Conservation (phyloP, 805 yeast genomes). For the Isabelozyma gotoi region DNA sequence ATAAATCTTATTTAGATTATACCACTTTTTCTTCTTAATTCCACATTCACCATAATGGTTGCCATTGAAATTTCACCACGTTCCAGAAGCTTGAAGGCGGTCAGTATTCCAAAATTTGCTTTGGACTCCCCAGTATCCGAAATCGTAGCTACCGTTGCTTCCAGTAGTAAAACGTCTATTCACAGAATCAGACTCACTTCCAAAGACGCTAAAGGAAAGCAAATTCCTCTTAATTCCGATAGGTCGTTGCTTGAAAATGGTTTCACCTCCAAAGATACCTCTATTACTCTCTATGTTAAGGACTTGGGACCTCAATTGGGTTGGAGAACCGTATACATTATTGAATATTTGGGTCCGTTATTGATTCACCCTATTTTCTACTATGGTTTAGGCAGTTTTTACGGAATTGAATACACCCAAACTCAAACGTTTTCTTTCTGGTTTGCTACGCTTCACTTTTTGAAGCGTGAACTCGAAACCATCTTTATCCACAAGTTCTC, state of each 20-base stretch:
- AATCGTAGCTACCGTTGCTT: slow-evolving; percentile 44
- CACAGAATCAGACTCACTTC: slow-evolving; percentile 28
- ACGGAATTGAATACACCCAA: slow-evolving; percentile 39
- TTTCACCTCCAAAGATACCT: slow-evolving; percentile 26
- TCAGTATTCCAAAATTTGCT: slow-evolving; percentile 34
- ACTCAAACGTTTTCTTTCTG: slow-evolving; percentile 56
- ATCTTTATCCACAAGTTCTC: slow-evolving; percentile 82
- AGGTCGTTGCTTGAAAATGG: slow-evolving; percentile 49
- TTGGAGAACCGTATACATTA: slow-evolving; percentile 86
- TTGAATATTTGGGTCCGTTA: slow-evolving; percentile 91
- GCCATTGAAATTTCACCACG: slow-evolving; percentile 56
- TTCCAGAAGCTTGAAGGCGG: slow-evolving; percentile 54
- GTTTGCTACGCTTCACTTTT: slow-evolving; percentile 70
- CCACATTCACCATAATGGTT: slow-evolving; percentile 33
- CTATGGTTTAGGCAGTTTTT: slow-evolving; percentile 33
- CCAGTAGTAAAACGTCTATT: slow-evolving; percentile 36
- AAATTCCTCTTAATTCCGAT: slow-evolving; percentile 45
- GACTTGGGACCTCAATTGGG: slow-evolving; percentile 92
- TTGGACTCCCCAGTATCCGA: slow-evolving; percentile 37
- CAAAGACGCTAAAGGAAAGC: slow-evolving; percentile 25
- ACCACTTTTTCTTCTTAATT: neutral
- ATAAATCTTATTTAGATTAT: too few relatives aligned
- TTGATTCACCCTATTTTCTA: slow-evolving; percentile 73
- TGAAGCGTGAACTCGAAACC: slow-evolving; percentile 89
- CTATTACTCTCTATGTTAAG: slow-evolving; percentile 59